Conservation (phyloP, 139 green algal genomes). For the Auxenochlorella protothecoides region DNA sequence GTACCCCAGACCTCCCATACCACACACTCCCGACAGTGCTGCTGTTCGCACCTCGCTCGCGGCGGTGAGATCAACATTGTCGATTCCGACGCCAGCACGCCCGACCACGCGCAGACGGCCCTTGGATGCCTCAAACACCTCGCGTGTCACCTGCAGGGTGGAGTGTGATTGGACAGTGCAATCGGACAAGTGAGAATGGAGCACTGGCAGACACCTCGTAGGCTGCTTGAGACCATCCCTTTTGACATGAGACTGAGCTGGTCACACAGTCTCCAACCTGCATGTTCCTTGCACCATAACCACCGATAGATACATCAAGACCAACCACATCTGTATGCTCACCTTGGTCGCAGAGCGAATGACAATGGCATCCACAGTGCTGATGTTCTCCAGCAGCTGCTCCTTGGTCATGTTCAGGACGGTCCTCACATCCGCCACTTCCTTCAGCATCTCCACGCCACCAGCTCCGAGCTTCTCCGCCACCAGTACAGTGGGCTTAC, state of each 20-base stretch:
- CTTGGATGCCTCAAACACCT: slow-evolving; percentile 84
- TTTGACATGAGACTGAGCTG: neutral
- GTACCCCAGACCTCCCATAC: no score
- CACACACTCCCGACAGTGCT: no score
- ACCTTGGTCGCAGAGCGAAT: slow-evolving; percentile 86
- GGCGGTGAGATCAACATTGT: slow-evolving; percentile 91
- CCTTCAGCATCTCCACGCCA: slow-evolving; percentile 72
- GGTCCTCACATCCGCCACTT: slow-evolving; percentile 41
- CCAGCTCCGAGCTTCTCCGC: slow-evolving; percentile 80
- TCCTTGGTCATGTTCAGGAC: slow-evolving; percentile 49
- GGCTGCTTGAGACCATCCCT: neutral
- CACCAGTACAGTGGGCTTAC: slow-evolving; percentile 72
- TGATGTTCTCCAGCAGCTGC: slow-evolving; percentile 66
- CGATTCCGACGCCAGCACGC: slow-evolving; percentile 86
- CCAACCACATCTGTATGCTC: neutral
- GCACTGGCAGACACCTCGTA: neutral
- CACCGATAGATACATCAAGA: neutral
- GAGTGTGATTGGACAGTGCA: no score
- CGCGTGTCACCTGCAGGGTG: slow-evolving; percentile 55
- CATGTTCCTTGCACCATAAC: neutral
- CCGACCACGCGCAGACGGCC: slow-evolving; percentile 92
- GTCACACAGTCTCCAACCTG: neutral
- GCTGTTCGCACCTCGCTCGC: slow-evolving; percentile 62
- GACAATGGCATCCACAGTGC: slow-evolving; percentile 72
- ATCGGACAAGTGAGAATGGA: neutral